Base-by-base conservation (phyloP, 305 asterid species). In the Fraxinus nigra region DNA sequence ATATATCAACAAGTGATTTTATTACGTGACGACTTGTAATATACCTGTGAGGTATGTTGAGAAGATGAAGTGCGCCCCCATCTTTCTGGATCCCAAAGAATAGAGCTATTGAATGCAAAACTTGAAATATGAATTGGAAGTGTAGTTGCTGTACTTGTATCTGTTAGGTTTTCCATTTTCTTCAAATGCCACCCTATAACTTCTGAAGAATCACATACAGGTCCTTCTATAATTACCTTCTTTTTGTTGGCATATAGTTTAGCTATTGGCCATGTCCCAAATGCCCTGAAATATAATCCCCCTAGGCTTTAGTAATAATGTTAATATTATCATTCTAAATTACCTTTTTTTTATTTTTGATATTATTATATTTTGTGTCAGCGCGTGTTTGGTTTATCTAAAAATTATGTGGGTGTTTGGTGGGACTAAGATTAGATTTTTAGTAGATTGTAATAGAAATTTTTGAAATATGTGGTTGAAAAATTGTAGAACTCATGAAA, bases 51-150 rank as follows among this genome's bases (percentile, higher is more conserved):
- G 80, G 91, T 80, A 84, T 90, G 91, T 79, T 95, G 98, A 20
- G 87, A 84, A 76, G 98, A 89, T 24, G 97, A 89, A 26, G 97
- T 85, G 38, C 98, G 90, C 3, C 98, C 98, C 98, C 98, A 95
- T 90, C 98, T 89, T 82, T 95, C 97, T 0, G 98, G 98, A 89
- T 95, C 98, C 98, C 98, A 95, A 20, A 95, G 94, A 79, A 93
- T 90, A 7, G 98, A 95, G 83, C 95, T 95, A 79, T 95, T 93
- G 86, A 95, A 95, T 1, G 98, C 98, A 85, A 95, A 92, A 61
- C 91, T 92, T 24, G 99, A 93, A 78, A 95, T 87, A 70, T 89
- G 97, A 82, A 95, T 88, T 16, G 88, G 86, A 78, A 91, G 90
- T 65, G 69, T n/a, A n/a, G 9, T 54, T 54, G 24, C 82, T 51